A percentile compares a stretch with the other conserved stretches of the same genome.
Conservation (phyloP, 2,329 filamentous ascomycete species). For the Magnaporthales sp. region DNA sequence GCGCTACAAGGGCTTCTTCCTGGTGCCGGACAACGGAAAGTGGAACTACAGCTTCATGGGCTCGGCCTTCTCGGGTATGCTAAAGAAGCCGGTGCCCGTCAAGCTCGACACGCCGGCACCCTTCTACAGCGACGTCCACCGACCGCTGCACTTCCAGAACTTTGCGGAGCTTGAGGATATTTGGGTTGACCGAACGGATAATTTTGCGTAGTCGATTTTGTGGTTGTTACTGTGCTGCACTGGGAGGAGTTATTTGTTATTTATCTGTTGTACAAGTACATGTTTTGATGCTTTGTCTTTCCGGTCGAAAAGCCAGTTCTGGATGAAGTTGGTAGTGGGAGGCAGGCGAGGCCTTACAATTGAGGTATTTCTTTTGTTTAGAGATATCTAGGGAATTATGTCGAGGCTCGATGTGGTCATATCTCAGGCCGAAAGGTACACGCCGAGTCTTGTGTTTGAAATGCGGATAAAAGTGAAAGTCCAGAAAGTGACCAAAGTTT, state of each 20-base stretch:
- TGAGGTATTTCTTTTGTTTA: not conserved
- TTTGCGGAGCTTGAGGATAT: constrained; percentile 97
- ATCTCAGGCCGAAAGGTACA: not conserved
- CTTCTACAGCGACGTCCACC: constrained; percentile 89
- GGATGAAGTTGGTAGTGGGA: not conserved
- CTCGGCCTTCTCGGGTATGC: constrained; percentile 73
- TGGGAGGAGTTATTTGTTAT: not conserved
- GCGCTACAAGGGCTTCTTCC: constrained; percentile 90
- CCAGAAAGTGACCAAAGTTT: too few relatives aligned
- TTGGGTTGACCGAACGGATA: constrained; percentile 87
- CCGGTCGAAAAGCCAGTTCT: not conserved
- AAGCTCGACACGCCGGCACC: constrained; percentile 85
- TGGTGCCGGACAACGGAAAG: constrained; percentile 78
- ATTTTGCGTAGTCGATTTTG: constrained; percentile 62
- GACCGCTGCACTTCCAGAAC: constrained; percentile 91
- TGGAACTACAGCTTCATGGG: constrained; percentile 99
- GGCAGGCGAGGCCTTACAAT: not conserved
- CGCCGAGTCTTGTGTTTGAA: not conserved
- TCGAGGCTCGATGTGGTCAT: not conserved
- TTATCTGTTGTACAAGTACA: not conserved
- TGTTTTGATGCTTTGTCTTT: not conserved
- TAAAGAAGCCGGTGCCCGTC: constrained; percentile 86
- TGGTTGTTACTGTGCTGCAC: not conserved
- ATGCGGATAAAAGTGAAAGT: not conserved
- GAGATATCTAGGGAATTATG: not conserved